phyloP scores from a whole-genome alignment of 2,329 filamentous ascomycete genomes.

The Neofusicoccum kwambonambiense region DNA sequence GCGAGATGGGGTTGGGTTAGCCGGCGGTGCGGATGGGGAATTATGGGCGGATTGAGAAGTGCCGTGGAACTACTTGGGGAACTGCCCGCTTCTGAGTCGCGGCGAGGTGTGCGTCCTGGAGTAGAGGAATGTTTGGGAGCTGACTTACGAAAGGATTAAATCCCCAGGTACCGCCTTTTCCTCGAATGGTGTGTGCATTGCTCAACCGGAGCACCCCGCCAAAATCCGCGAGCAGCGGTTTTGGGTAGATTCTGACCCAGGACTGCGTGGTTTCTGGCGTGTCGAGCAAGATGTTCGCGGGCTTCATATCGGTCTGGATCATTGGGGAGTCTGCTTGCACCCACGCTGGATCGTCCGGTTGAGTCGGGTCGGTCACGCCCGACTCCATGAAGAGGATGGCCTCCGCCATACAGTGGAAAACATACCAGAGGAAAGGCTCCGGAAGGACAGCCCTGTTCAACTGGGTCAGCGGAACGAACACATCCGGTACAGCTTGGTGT shows the following conservation, averaged over 20 bases:
- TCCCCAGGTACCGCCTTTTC: not conserved
- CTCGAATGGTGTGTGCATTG: not conserved
- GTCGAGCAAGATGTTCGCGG: conserved; percentile 2
- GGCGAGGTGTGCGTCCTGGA: too few species aligned
- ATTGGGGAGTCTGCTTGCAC: not conserved
- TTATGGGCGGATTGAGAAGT: too few species aligned
- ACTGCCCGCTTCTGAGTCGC: too few species aligned
- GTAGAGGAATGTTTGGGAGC: not conserved
- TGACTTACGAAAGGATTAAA: not conserved
- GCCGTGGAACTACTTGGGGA: too few species aligned
- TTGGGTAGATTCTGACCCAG: not conserved
- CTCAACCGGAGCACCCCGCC: not conserved
- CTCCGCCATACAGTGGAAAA: not conserved
- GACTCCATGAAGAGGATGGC: not conserved
- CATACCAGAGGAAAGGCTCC: conserved; percentile 11
- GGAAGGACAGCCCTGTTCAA: not conserved
- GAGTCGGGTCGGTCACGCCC: not conserved
- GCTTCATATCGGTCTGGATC: conserved; percentile 9
- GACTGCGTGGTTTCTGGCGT: not conserved
- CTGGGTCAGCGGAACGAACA: too few species aligned
- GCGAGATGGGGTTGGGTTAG: not conserved
- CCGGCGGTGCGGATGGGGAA: too few species aligned
- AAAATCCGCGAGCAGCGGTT: not conserved
- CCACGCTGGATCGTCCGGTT: too few species aligned
- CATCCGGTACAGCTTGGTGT: too few species aligned